Conservation (phyloP, 1,284 basidiomycete genomes). For the Puccinia horiana region DNA sequence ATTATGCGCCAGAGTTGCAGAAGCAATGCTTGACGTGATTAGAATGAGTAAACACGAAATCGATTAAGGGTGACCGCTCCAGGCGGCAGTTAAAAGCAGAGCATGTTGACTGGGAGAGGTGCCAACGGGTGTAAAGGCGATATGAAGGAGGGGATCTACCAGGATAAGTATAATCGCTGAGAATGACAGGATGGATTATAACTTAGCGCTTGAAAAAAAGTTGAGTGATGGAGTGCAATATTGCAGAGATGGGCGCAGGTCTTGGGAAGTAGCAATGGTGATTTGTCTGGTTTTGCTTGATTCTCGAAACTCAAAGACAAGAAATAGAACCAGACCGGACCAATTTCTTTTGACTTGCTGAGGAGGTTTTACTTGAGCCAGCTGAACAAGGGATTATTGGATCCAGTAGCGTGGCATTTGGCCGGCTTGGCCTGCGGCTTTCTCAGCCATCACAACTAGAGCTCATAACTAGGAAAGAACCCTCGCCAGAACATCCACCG, state of each 20-base stretch:
- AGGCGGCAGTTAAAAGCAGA: not conserved
- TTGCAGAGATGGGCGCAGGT: not conserved
- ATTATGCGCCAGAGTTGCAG: not conserved
- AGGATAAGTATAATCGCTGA: not conserved
- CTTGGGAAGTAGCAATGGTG: not conserved
- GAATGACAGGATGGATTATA: not conserved
- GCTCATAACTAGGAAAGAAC: not conserved
- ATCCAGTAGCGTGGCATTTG: not conserved
- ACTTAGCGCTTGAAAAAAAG: not conserved
- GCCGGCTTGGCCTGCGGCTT: not conserved
- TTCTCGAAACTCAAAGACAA: not conserved
- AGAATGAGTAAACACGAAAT: not conserved
- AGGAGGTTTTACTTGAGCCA: not conserved
- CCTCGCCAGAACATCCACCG: no score
- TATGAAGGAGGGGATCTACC: conserved; percentile 1
- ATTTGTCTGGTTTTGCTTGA: not conserved
- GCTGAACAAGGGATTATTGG: not conserved
- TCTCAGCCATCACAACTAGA: conserved; percentile 5
- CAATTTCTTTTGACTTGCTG: not conserved
- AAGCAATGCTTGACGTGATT: not conserved
- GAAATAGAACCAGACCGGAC: not conserved
- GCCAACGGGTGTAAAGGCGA: not conserved
- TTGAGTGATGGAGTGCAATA: no score
- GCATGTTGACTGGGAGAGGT: not conserved
- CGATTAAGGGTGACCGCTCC: conserved; percentile 11